phyloP scores from a whole-genome alignment of 2,329 filamentous ascomycete species.

The Clathrospora elynae region DNA sequence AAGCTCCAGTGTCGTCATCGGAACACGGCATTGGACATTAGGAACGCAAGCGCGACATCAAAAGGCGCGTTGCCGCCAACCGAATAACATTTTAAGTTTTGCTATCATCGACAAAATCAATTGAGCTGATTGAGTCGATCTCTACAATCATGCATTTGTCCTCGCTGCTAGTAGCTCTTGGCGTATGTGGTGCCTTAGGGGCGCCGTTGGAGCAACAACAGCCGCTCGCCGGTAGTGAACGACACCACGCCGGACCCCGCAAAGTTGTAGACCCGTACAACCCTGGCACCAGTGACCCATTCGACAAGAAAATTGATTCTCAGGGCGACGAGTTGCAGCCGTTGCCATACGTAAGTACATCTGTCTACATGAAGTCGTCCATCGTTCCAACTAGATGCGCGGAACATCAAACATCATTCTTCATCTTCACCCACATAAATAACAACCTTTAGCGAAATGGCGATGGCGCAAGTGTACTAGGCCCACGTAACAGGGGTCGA shows the following conservation, averaged over 20 bases:
- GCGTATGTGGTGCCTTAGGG: slow-evolving; percentile 30
- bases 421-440: slow-evolving; percentile 6
- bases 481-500: slow-evolving; percentile 70
- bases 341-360: slow-evolving; percentile 56
- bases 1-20: slow-evolving; percentile 50
- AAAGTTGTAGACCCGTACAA: slow-evolving; percentile 59
- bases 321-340: slow-evolving; percentile 66
- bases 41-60: slow-evolving; percentile 13
- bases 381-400: not conserved
- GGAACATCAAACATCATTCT: not conserved
- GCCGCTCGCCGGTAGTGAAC: slow-evolving; percentile 39
- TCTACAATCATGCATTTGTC: slow-evolving; percentile 38
- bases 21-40: slow-evolving; percentile 30
- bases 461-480: slow-evolving; percentile 68
- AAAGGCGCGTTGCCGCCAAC: slow-evolving; percentile 18
- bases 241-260: slow-evolving; percentile 34
- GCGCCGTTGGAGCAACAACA: slow-evolving; percentile 48
- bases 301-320: slow-evolving; percentile 67
- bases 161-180: slow-evolving; percentile 37
- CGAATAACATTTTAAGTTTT: not conserved
- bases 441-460: slow-evolving; percentile 50
- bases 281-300: slow-evolving; percentile 64
- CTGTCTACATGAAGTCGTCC: not conserved
- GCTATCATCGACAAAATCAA: slow-evolving; percentile 9
- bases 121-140: slow-evolving; percentile 27